phyloP scores from a whole-genome alignment of 768 basidiomycete genomes.

The Serpula lacrymans region DNA sequence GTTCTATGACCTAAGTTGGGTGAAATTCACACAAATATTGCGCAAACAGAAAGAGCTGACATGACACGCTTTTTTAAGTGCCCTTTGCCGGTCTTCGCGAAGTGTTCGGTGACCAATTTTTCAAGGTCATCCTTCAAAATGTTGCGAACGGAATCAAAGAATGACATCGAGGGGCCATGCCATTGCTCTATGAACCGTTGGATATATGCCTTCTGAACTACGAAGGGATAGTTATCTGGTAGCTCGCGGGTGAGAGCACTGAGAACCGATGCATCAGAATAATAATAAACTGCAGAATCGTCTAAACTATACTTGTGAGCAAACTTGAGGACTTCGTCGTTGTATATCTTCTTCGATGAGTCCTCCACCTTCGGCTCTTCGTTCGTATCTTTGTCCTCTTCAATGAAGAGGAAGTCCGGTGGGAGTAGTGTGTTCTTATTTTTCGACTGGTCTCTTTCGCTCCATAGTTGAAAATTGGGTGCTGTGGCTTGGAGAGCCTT shows the following conservation, averaged over 20 bases:
- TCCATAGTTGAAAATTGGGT: constrained; percentile 56
- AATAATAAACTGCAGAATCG: too few relatives aligned
- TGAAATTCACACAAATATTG: too few relatives aligned
- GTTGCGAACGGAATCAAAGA: constrained; percentile 40
- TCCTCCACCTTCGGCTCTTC: too few relatives aligned
- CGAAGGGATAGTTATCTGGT: constrained; percentile 63
- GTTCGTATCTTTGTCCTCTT: constrained; percentile 33
- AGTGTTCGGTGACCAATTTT: constrained; percentile 45
- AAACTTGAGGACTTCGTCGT: constrained; percentile 48
- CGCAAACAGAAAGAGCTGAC: constrained; percentile 25
- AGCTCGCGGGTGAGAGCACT: constrained; percentile 73
- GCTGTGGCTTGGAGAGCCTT: constrained; percentile 47
- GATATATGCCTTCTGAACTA: constrained; percentile 54
- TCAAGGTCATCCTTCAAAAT: constrained; percentile 39
- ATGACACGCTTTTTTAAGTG: constrained; percentile 45
- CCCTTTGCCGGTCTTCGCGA: constrained; percentile 50
- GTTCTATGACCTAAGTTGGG: too few relatives aligned
- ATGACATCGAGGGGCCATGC: constrained; percentile 40
- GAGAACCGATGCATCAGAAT: neutral
- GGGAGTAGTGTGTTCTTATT: constrained; percentile 6
- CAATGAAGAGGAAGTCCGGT: constrained; percentile 33
- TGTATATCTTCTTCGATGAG: constrained; percentile 32
- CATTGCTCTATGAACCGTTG: constrained; percentile 42
- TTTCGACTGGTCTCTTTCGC: neutral
- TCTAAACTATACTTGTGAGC: constrained; percentile 51